Evolutionary conservation across 202 grass and related monocot species (phyloP), one percentile per base, ranked within the genome.

Genomic region (Brachypodium distachyon): DNA sequence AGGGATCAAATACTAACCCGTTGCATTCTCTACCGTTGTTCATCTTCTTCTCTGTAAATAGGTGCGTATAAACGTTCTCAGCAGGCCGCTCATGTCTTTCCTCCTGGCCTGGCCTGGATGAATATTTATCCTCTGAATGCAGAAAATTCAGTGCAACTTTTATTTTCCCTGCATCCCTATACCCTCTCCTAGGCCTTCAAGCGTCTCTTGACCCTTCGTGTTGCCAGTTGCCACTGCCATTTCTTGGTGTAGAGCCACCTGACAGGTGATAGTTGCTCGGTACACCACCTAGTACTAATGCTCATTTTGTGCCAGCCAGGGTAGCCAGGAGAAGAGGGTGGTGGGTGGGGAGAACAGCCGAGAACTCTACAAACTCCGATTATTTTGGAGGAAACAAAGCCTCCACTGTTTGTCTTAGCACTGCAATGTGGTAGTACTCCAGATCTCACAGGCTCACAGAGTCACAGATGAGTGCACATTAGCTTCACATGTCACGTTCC

Each of bases 111-210:
- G 55, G 70, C 77, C 65, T 81, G 53, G 72, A 64, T 85, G 87
- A 76, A 88, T 78, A 76, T 84, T 91, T 86, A 83, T 94, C 75
- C 85, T 91, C 92, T 83, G 84, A 87, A 92, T 31, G 85, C 79
- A 91, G 92, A 85, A 71, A 65, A 77, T 86, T 76, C 64, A 77
- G 46, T 43, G 56, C n/a, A 21, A 39, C 74, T 9, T 4, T 4
- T n/a, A n/a, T n/a, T 57, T 18, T 25, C 28, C 22, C 28, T 67
- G 73, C 63, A 67, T 29, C 29, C 61, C 43, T 60, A 75, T 1
- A 57, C 41, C 2, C 6, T 31, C 26, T 67, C 37, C 18, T 74
- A 77, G 63, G 25, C 31, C 51, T 68, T 50, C 37, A 27, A 34
- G 60, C 39, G 13, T 61, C 25, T 26, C 34, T 16, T 48, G 32